Evolutionary conservation across 2,329 filamentous ascomycete genomes (phyloP).

Genomic region (Emericellopsis atlantica): DNA sequence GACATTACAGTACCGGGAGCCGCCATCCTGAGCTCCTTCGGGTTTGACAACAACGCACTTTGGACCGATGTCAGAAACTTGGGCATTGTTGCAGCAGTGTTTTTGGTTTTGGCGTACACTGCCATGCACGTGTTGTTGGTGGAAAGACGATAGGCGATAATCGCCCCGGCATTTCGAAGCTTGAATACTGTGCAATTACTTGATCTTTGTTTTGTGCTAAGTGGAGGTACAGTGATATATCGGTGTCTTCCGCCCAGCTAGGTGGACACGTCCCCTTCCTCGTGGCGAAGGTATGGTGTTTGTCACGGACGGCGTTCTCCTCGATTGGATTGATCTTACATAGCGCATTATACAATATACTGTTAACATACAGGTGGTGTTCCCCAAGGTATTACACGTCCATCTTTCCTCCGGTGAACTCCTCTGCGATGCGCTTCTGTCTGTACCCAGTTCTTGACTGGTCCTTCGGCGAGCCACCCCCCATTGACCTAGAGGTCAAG

Average conservation of each 20-base stretch:
- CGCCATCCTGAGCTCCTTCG: constrained; percentile 87
- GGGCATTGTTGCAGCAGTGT: constrained; percentile 67
- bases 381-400: constrained; percentile 12
- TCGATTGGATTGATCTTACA: neutral
- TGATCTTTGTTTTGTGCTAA: too few species aligned
- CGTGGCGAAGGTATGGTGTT: too few species aligned
- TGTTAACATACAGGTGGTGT: too few species aligned
- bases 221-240: too few species aligned
- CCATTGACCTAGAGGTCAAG: constrained; percentile 11
- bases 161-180: too few species aligned
- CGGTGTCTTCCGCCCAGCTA: too few species aligned
- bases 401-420: constrained; percentile 48
- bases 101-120: constrained; percentile 76
- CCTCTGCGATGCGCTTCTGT: constrained; percentile 44
- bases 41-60: constrained; percentile 77
- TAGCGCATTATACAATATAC: too few species aligned
- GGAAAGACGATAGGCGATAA: constrained; percentile 46
- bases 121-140: constrained; percentile 92
- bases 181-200: too few species aligned
- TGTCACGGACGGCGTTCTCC: neutral
- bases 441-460: constrained; percentile 16
- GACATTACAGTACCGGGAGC: constrained; percentile 94
- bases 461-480: constrained; percentile 5
- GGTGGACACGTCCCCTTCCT: too few species aligned
- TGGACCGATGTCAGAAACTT: constrained; percentile 78